Percentiles rank a stretch among this genome's conserved stretches.
These are phyloP conservation scores for Fusarium odoratissimum DNA, from an alignment of 2,329 filamentous ascomycete species.

Conservation along the genomic window DNA sequence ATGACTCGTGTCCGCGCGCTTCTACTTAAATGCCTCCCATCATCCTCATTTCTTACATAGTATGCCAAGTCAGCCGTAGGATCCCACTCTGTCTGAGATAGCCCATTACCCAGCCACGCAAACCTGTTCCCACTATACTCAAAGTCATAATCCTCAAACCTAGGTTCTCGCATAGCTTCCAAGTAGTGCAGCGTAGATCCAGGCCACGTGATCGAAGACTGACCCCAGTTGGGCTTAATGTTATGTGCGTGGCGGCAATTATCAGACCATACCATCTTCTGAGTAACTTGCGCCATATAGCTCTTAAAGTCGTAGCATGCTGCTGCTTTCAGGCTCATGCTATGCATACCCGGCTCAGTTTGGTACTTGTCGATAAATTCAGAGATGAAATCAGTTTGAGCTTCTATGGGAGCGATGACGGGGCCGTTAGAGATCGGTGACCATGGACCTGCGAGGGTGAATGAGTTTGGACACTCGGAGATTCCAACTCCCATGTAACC, in stretches of 20 bases:
- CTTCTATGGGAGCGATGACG: conserved; percentile 22
- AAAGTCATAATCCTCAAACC: conserved; percentile 21
- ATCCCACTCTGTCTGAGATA: conserved; percentile 31
- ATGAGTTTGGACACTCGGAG: conserved; percentile 19
- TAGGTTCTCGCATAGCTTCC: conserved; percentile 21
- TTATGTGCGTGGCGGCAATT: conserved; percentile 25
- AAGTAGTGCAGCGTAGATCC: conserved; percentile 25
- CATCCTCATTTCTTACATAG: conserved; percentile 21
- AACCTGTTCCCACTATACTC: conserved; percentile 17
- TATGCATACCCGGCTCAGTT: conserved; percentile 8
- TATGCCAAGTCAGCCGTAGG: conserved; percentile 28
- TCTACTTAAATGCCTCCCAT: conserved; percentile 19
- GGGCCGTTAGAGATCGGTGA: conserved; percentile 18
- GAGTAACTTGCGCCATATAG: conserved; percentile 17
- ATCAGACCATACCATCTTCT: conserved; percentile 34
- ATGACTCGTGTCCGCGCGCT: not conserved
- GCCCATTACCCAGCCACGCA: conserved; percentile 10
- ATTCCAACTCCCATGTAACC: conserved; percentile 27
- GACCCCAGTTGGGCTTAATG: conserved; percentile 26
- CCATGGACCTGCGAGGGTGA: conserved; percentile 19
- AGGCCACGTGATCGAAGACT: conserved; percentile 27
- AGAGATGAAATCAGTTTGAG: conserved; percentile 20
- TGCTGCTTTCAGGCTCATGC: conserved; percentile 19
- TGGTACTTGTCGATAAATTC: conserved; percentile 33
- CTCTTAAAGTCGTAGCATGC: conserved; percentile 21